Base-by-base conservation (phyloP, 768 basidiomycete genomes). In the Leccinum imitatum region DNA sequence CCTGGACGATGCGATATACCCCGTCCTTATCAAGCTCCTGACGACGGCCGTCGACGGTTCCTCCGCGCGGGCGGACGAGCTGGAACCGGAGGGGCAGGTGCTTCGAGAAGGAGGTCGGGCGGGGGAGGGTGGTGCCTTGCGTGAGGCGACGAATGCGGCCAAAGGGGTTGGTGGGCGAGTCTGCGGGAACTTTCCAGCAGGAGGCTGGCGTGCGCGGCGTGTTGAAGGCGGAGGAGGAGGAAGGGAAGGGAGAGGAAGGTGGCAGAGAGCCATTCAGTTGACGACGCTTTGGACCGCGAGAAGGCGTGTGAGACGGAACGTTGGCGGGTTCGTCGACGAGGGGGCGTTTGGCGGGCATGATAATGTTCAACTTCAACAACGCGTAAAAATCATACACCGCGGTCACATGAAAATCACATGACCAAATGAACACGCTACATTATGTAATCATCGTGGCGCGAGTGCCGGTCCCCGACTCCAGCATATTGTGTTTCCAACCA, bases 141-240 rank as follows among this genome's bases (percentile, higher is more conserved):
- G 71, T 72, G 5, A 74, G 74, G 14, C 77, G 76, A 17, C 80
- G 78, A 51, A 82, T 83, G 50, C 85, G 75, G 15, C 87, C 86
- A 60, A 90, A 86, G 0, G 88, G 89, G 64, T 89, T 90, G 4
- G 84, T 81, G 0, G 89, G 88, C 0, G 87, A 89, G 74, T 90
- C 88, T 6, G 77, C 82, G 4, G 87, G 85, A 1, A 68, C 73
- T 65, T 54, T 76, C 72, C 56, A 83, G 70, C 68, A 79, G 79
- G 56, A 64, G 17, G 71, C 62, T 1, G 81, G 78, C 3, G 79
- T 80, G 59, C 73, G 73, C 3, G 77, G 69, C 0, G 77, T 70
- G 25, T 73, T 66, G 37, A 65, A 66, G 5, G 58, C 59, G 30
- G 67, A 67, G 17, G 67, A 70, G 35, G 67, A 65, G 9, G 72